Conservation (phyloP, 2,329 filamentous ascomycete genomes). For the Penicillium hesseltinei region DNA sequence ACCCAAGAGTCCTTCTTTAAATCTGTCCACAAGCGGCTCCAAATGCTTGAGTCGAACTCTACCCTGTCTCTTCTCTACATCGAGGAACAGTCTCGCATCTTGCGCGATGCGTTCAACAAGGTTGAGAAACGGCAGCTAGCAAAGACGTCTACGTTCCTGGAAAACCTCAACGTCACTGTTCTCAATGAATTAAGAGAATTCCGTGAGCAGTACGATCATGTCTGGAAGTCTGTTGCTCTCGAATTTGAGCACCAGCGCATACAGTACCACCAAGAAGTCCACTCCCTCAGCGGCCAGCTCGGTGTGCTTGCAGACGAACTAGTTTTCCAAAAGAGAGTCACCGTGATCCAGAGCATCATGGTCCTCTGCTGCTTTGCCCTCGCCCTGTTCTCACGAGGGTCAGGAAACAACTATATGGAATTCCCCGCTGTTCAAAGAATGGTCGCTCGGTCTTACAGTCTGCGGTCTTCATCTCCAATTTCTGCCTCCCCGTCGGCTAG, state of each 20-base stretch:
- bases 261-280: constrained; percentile 76
- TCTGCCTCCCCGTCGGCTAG: constrained; percentile 39
- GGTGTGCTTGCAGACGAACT: constrained; percentile 93
- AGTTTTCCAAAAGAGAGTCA: constrained; percentile 79
- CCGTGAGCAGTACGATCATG: constrained; percentile 85
- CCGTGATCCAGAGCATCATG: constrained; percentile 84
- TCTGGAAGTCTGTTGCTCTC: constrained; percentile 93
- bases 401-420: constrained; percentile 45
- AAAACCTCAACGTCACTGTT: constrained; percentile 83
- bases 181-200: constrained; percentile 75
- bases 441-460: constrained; percentile 45
- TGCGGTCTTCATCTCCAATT: constrained; percentile 38
- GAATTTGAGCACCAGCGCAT: constrained; percentile 87
- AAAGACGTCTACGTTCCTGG: constrained; percentile 79
- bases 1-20: constrained; percentile 99
- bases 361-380: constrained; percentile 82
- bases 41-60: constrained; percentile 86
- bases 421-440: constrained; percentile 49
- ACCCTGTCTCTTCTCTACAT: constrained; percentile 94
- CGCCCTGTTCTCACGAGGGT: constrained; percentile 68
- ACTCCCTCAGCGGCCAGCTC: constrained; percentile 75
- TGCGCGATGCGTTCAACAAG: constrained; percentile 81
- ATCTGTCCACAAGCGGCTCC: constrained; percentile 86
- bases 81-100: constrained; percentile 87
- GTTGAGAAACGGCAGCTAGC: constrained; percentile 82